Base-by-base conservation (phyloP, 345 rosid genomes). In the Xanthoceras sorbifolium region DNA sequence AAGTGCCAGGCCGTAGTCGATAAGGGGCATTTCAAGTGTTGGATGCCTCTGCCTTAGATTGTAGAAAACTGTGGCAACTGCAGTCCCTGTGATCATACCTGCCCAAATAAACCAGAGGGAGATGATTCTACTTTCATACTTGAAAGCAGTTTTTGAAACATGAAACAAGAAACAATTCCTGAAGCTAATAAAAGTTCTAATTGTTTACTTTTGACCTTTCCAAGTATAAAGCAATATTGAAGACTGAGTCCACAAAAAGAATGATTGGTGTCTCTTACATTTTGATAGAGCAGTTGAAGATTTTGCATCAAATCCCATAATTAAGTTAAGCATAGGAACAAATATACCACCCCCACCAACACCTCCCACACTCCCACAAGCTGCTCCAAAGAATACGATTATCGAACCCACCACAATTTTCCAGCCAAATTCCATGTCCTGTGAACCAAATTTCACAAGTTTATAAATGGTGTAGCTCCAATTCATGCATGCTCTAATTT, bases 291-390 rank as follows among this genome's bases (percentile, higher is more conserved):
- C 87, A 4, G 86, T 80, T 6, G 89, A 76, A 11, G 86, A 86
- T 80, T 86, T 86, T 62, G 87, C 71, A 72, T 84, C 87, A 57
- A 86, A 86, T 3, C 87, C 89, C 38, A 84, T 76, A n/a, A 84
- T 82, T 22, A 86, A 57, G 15, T 83, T 64, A 22, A 86, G 87
- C 86, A 83, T 83, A 55, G 88, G 87, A 80, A 83, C 82, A 71
- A 81, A 83, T 76, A 85, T 86, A 50, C 88, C 90, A 2, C 88
- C 88, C 6, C 88, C 90, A 34, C 90, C 90, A 29, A 83, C 88
- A 46, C 90, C 90, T 48, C 84, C 90, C 1, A 78, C 86, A 36
- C 86, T 85, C 4, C 90, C 90, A 78, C 80, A 80, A 1, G 90
- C 88, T 64, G 90, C 84, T 77, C 88, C 90, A n/a, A 85, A 48